phyloP scores from a whole-genome alignment of 1,284 basidiomycete genomes.

The Athelia psychrophila region DNA sequence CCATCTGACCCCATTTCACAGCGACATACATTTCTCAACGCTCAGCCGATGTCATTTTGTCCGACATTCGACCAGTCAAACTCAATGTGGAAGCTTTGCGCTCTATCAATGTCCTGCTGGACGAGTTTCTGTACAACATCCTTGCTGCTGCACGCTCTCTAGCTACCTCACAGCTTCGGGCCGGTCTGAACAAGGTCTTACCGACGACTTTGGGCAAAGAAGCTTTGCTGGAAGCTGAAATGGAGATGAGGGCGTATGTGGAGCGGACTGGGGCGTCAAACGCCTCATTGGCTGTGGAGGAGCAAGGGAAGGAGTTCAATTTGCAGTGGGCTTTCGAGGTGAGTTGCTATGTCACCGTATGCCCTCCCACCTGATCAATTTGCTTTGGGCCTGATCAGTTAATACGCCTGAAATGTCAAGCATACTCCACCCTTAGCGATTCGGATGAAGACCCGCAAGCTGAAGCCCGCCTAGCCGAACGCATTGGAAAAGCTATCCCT shows the following conservation, averaged over 20 bases:
- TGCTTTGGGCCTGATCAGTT: conserved; percentile 41
- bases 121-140: conserved; percentile 81
- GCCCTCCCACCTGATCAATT: conserved; percentile 5
- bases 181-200: conserved; percentile 69
- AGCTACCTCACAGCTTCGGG: conserved; percentile 71
- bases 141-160: conserved; percentile 73
- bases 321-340: conserved; percentile 77
- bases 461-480: conserved; percentile 58
- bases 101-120: conserved; percentile 81
- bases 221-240: conserved; percentile 87
- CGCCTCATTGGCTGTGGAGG: conserved; percentile 33
- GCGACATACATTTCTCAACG: conserved; percentile 74
- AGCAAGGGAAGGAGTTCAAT: conserved; percentile 55
- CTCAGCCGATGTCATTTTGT: conserved; percentile 86
- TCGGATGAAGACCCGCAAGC: conserved; percentile 69
- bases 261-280: conserved; percentile 55
- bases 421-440: conserved; percentile 82
- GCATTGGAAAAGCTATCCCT: conserved; percentile 39
- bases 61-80: conserved; percentile 86
- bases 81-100: conserved; percentile 72
- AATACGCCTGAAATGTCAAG: conserved; percentile 78
- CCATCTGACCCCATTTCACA: conserved; percentile 15
- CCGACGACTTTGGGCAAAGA: conserved; percentile 83
- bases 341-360: conserved; percentile 21
- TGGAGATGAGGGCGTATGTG: conserved; percentile 85